Conservation (phyloP, 805 yeast genomes). For the Zygoascus bituminiphila region DNA sequence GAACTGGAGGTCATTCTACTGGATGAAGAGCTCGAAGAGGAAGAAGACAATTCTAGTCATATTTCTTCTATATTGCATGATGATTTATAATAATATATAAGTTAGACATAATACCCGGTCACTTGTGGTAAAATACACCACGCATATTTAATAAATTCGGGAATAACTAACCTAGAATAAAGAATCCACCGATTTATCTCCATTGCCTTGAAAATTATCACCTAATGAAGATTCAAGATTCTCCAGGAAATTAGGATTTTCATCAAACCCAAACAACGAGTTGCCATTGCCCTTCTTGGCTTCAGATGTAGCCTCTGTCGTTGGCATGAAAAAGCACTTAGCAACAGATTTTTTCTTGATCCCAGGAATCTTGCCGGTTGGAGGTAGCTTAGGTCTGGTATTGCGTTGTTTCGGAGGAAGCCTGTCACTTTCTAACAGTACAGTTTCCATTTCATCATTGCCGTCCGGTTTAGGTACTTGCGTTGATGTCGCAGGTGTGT, state of each 20-base stretch:
- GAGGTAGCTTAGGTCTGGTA: conserved; percentile 74
- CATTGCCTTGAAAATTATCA: not conserved
- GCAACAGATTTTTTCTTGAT: conserved; percentile 43
- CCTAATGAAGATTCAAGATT: not conserved
- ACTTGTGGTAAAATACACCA: too few species aligned
- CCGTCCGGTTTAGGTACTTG: not conserved
- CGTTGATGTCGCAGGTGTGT: not conserved
- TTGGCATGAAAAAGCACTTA: conserved; percentile 10
- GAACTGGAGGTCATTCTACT: not conserved
- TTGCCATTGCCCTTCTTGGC: not conserved
- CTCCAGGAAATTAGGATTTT: not conserved
- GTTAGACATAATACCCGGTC: too few species aligned
- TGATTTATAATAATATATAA: not conserved
- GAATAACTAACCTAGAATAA: not conserved
- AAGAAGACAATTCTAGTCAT: not conserved
- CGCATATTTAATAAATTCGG: not conserved
- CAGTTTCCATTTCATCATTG: conserved; percentile 21
- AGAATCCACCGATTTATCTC: not conserved
- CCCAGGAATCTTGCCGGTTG: conserved; percentile 74
- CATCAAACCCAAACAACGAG: not conserved
- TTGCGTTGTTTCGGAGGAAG: conserved; percentile 71
- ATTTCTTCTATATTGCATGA: not conserved
- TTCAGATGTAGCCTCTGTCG: not conserved
- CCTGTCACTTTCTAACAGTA: conserved; percentile 70
- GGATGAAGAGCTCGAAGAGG: not conserved